Conservation (phyloP, 1,139 yeast species). For the Blastobotrys raffinosifermentans region DNA sequence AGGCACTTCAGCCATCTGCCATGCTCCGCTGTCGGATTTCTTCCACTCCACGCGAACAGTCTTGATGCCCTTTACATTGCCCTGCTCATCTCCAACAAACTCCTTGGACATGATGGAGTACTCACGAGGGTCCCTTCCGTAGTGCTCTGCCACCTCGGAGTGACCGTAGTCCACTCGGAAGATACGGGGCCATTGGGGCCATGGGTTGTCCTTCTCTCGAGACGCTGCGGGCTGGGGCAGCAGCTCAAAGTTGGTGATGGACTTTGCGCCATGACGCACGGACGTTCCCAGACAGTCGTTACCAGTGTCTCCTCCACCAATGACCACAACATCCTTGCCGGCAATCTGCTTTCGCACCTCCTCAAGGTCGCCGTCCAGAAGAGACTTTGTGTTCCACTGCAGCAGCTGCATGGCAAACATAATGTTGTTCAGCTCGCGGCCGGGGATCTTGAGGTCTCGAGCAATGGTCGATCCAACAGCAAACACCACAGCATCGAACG, state of each 20-base stretch:
- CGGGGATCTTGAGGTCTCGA: constrained; percentile 89
- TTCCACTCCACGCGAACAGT: constrained; percentile 98
- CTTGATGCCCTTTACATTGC: constrained; percentile 85
- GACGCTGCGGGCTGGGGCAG: constrained; percentile 85
- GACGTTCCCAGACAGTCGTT: constrained; percentile 98
- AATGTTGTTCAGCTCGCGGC: constrained; percentile 84
- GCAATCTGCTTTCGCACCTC: constrained; percentile 64
- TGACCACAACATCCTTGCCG: constrained; percentile 89
- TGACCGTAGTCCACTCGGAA: constrained; percentile 98
- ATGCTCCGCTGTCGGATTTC: constrained; percentile 89
- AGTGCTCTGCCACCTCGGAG: constrained; percentile 88
- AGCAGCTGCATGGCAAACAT: constrained; percentile 92
- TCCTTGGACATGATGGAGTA: constrained; percentile 93
- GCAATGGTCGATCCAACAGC: constrained; percentile 98
- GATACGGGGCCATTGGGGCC: constrained; percentile 99
- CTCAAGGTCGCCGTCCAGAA: constrained; percentile 75
- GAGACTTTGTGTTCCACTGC: constrained; percentile 83
- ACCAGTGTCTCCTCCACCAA: constrained; percentile 99
- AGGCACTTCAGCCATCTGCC: constrained; percentile 99
- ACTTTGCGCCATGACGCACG: constrained; percentile 93
- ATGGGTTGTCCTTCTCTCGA: constrained; percentile 93
- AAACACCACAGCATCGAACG: constrained; percentile 76
- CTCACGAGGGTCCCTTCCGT: constrained; percentile 97
- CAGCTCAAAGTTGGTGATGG: constrained; percentile 92
- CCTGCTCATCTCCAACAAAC: constrained; percentile 89